Base-by-base conservation (phyloP, 2,329 filamentous ascomycete species). In the Aureobasidium lini region DNA sequence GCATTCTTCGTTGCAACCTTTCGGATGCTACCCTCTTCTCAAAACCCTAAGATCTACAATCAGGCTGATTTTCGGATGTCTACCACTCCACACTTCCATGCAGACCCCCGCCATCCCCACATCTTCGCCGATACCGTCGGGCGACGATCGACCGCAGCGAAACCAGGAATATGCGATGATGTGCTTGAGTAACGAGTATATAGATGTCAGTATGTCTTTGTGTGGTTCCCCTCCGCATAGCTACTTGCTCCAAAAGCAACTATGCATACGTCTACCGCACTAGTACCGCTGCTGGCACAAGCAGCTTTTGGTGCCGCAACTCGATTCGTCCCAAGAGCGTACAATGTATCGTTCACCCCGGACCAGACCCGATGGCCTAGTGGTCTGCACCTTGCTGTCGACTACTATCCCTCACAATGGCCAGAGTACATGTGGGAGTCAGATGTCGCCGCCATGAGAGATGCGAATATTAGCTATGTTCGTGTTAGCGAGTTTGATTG, bases 381-480 rank as follows among this genome's bases (percentile, higher is more conserved):
- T 34, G 64, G 64, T 4, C 46, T 65, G 3, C 62, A 66, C 32
- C 62, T 66, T 13, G 64, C 59, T 3, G 64, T 66, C 23, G 65
- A 66, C 44, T 66, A 66, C 48, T 66, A 66, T 28, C 64, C 65
- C 23, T 66, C 65, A 1, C 65, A 66, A 63, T 66, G 65, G 65
- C 63, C 64, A 2, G 63, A 66, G 39, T 66, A 60, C 60, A 66
- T 66, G 65, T 66, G 65, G 64, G 65, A 66, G 43, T 29, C 59
- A 5, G 64, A 66, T 16, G 37, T 65, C 7, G 61, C 63, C 18
- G 60, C 60, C 9, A 66, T 66, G 63, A 40, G 59, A n/a, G 62
- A 63, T 15, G 63, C 62, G 61, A 63, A 63, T 28, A 62, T 66
- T 32, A 65, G 64, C 8, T 61, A 59, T 32, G 64, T 66, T 18